These are phyloP conservation scores for Apiotrichum laibachii DNA, from an alignment of 1,284 basidiomycete species.

Conservation along the genomic window DNA sequence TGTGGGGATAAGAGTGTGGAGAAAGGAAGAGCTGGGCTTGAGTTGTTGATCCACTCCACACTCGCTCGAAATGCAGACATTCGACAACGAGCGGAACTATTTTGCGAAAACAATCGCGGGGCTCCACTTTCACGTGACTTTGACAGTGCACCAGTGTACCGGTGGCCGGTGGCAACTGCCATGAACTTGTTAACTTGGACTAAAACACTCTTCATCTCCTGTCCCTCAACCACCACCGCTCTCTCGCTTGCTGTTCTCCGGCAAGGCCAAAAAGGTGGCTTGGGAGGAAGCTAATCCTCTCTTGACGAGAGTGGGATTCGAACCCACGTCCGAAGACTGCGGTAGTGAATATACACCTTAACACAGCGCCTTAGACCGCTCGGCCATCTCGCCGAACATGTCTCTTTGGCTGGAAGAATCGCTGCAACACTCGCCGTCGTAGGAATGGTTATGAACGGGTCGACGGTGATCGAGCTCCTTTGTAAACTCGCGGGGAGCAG, in stretches of 20 bases:
- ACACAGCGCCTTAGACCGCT: slow-evolving; percentile 28
- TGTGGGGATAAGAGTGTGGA: not conserved
- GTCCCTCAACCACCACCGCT: not conserved
- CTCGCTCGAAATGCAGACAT: not conserved
- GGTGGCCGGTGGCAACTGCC: no score
- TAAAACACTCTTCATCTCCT: not conserved
- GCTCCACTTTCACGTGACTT: no score
- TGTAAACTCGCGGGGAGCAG: no score
- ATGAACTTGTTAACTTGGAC: not conserved
- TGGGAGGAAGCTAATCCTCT: slow-evolving; percentile 8
- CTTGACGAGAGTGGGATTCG: slow-evolving; percentile 40
- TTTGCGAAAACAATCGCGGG: no score
- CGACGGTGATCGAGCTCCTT: no score
- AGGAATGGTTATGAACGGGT: no score
- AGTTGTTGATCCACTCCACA: not conserved
- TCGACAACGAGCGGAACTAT: not conserved
- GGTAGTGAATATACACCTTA: slow-evolving; percentile 13
- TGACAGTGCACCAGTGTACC: no score
- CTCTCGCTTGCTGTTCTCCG: not conserved
- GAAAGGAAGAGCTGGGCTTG: not conserved
- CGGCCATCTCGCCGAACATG: slow-evolving; percentile 20
- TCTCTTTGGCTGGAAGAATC: not conserved
- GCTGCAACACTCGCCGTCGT: no score
- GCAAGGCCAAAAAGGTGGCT: not conserved
- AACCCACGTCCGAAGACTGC: slow-evolving; percentile 48